Evolutionary conservation across 306 rosid genomes (phyloP).

Genomic region (Vigna reflexopilosa): DNA sequence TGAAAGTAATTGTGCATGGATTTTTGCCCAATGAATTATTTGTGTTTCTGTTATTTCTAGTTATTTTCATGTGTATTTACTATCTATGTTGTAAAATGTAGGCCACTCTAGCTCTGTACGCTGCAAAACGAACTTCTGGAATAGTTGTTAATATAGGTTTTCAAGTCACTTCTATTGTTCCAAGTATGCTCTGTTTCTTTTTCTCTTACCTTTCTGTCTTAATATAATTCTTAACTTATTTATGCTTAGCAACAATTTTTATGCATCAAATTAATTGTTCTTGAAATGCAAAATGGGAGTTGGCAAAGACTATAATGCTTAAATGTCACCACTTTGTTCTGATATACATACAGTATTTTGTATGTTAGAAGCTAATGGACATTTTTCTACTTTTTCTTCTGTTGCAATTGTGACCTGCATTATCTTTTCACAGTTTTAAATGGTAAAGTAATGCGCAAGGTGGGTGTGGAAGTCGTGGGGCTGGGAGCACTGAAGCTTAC

Average conservation of each 20-base stretch:
- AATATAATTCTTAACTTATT: constrained; percentile 25
- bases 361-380: constrained; percentile 27
- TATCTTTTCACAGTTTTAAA: constrained; percentile 63
- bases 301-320: background rate
- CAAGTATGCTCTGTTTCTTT: constrained; percentile 69
- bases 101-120: constrained; percentile 90
- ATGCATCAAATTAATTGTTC: constrained; percentile 3
- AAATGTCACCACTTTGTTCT: constrained; percentile 21
- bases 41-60: constrained; percentile 10
- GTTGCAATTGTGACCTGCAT: constrained; percentile 29
- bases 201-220: constrained; percentile 22
- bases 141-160: constrained; percentile 93
- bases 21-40: constrained; percentile 2
- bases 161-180: constrained; percentile 89
- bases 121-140: constrained; percentile 86
- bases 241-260: constrained; percentile 30
- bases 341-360: constrained; percentile 1
- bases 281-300: background rate
- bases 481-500: constrained; percentile 92
- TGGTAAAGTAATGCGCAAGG: constrained; percentile 89
- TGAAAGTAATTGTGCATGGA: constrained; percentile 1
- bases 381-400: constrained; percentile 2
- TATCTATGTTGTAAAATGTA: constrained; percentile 52
- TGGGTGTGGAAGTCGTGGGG: constrained; percentile 90
- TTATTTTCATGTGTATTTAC: constrained; percentile 34